Base-by-base conservation (phyloP, 345 rosid genomes). In the Citrus maxima region DNA sequence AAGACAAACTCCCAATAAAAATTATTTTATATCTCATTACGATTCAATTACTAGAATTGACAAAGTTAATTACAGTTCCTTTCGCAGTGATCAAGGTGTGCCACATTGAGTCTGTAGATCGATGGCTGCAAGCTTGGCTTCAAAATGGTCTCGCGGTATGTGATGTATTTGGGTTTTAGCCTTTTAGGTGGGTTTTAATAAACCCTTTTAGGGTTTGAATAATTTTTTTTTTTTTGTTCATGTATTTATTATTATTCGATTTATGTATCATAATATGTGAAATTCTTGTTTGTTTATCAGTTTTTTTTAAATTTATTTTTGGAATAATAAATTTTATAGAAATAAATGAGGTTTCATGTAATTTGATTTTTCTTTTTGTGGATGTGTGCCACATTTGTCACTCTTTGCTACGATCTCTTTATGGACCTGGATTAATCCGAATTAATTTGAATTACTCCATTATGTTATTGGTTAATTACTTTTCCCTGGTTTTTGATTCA, bases 121-220 rank as follows among this genome's bases (percentile, higher is more conserved):
- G 51, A 46, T 74, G 77, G 77, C 77, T 60, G 67, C 68, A 74
- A 25, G 25, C 61, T 74, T 74, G 58, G 77, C 68, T 61, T 74
- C 67, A 25, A 60, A 74, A 38, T 60, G 77, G 13, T 40, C 77
- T 18, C 19, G 58, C 24, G 58, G 77, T 74, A 40, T 38, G 67
- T 28, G 16, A 35, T n/a, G 27, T 37, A 12, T 16, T 46, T 7
- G 8, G 13, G 49, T n/a, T 73, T 58, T n/a, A 12, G 42, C 42
- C 42, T 8, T 40, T 10, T 40, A 9, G 2, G 0, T 38, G 56
- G 37, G 55, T 16, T 73, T 73, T 73, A 13, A 46, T 13, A 46
- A 46, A 13, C 51, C 51, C 4, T 46, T 46, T 46, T 46, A 46
- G 5, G 62, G 8, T 16, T 73, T 22, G n/a, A 21, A 54, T 51